Percentiles rank a stretch among this genome's conserved stretches.
Evolutionary conservation across 2,329 filamentous ascomycete species (phyloP).

Genomic region (Aspergillus phoenicis): DNA sequence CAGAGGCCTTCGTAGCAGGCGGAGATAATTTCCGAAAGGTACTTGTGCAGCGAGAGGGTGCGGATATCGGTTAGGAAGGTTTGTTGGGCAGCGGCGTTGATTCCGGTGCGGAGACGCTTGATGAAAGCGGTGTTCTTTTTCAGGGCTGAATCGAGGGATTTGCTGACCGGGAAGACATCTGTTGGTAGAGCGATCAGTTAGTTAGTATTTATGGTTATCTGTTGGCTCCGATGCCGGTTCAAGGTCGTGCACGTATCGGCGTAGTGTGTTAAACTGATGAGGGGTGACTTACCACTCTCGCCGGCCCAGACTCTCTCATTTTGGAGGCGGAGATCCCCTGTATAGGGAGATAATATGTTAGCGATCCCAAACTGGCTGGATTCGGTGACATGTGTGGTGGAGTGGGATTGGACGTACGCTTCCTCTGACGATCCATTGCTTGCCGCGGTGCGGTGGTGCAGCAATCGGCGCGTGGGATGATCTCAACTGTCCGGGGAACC

Average conservation of each 20-base stretch:
- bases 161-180: slow-evolving; percentile 78
- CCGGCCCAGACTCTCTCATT: slow-evolving; percentile 89
- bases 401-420: slow-evolving; percentile 42
- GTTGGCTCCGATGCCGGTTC: slow-evolving; percentile 15
- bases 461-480: slow-evolving; percentile 19
- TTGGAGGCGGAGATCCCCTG: slow-evolving; percentile 86
- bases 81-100: slow-evolving; percentile 74
- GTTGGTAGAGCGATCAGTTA: slow-evolving; percentile 24
- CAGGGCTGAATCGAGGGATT: slow-evolving; percentile 86
- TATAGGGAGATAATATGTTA: neutral
- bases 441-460: slow-evolving; percentile 22
- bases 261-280: neutral
- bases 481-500: slow-evolving; percentile 39
- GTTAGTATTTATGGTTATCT: neutral
- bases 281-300: slow-evolving; percentile 67
- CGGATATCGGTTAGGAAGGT: slow-evolving; percentile 90
- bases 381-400: neutral
- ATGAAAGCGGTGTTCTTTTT: slow-evolving; percentile 99
- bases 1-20: slow-evolving; percentile 94
- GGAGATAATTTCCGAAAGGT: slow-evolving; percentile 94
- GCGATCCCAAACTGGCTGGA: neutral
- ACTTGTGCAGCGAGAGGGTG: slow-evolving; percentile 89
- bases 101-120: slow-evolving; percentile 87
- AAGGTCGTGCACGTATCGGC: neutral
- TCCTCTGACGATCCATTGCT: slow-evolving; percentile 53